Percentiles rank a stretch among this genome's conserved stretches.
These are phyloP conservation scores for Lentinula boryana DNA, from an alignment of 768 basidiomycete species.

Conservation along the genomic window DNA sequence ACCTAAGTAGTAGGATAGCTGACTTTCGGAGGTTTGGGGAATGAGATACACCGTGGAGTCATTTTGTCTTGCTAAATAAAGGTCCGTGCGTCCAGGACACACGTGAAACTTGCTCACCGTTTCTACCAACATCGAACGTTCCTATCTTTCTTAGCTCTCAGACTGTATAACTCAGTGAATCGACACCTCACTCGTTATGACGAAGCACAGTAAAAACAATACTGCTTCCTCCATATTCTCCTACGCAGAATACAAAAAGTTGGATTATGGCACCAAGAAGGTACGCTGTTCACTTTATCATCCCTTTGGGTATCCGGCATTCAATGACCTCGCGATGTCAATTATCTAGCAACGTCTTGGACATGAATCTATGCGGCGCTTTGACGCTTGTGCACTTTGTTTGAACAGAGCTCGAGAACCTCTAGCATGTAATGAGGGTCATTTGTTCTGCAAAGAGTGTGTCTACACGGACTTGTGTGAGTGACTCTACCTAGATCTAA, in stretches of 20 bases:
- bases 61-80: too few relatives aligned
- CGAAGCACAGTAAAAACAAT: conserved; percentile 88
- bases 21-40: too few relatives aligned
- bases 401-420: conserved; percentile 80
- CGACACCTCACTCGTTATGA: conserved; percentile 38
- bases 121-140: too few relatives aligned
- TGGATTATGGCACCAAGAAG: conserved; percentile 79
- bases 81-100: too few relatives aligned
- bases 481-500: conserved; percentile 17
- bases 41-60: too few relatives aligned
- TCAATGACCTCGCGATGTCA: background rate
- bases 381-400: conserved; percentile 90
- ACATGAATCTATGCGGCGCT: conserved; percentile 87
- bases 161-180: too few relatives aligned
- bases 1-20: too few relatives aligned
- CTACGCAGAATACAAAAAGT: conserved; percentile 82
- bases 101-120: too few relatives aligned
- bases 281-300: conserved; percentile 28
- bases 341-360: conserved; percentile 66
- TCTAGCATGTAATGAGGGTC: conserved; percentile 77
- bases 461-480: conserved; percentile 78
- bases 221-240: conserved; percentile 87
- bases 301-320: background rate
- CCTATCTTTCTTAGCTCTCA: too few relatives aligned
- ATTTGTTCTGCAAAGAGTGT: conserved; percentile 96